Evolutionary conservation across 352 stramenopile genomes (phyloP).

Genomic region (Phytophthora capsici): DNA sequence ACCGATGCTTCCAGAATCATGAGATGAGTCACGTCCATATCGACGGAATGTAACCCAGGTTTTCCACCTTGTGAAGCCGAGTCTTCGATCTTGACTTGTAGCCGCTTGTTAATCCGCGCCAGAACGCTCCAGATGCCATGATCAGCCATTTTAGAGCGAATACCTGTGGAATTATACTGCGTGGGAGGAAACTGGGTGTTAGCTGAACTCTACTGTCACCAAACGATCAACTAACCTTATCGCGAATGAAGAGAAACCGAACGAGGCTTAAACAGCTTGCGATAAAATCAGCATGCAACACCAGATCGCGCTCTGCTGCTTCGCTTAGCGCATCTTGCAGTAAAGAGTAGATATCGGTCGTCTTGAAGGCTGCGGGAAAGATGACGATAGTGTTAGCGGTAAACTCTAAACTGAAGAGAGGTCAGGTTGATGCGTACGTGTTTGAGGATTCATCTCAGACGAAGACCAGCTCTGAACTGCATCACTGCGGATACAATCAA

Average conservation of each 20-base stretch:
- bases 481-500: constrained; percentile 66
- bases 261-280: constrained; percentile 72
- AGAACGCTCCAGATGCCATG: constrained; percentile 24
- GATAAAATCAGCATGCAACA: constrained; percentile 65
- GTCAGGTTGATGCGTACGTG: constrained; percentile 34
- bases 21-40: constrained; percentile 39
- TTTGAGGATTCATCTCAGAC: constrained; percentile 11
- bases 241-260: constrained; percentile 67
- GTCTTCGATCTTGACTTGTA: constrained; percentile 43
- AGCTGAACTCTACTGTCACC: not conserved
- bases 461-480: constrained; percentile 50
- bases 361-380: constrained; percentile 32
- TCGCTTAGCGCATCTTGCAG: constrained; percentile 44
- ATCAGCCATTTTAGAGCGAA: constrained; percentile 25
- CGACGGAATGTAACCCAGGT: constrained; percentile 1
- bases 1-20: constrained; percentile 59
- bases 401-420: constrained; percentile 8
- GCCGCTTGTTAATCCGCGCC: constrained; percentile 36
- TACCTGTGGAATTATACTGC: constrained; percentile 44
- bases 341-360: constrained; percentile 34
- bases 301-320: constrained; percentile 63
- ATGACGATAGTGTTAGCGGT: not conserved
- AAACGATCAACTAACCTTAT: constrained; percentile 49
- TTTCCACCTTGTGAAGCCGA: constrained; percentile 8
- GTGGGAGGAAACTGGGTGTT: not conserved